phyloP scores from a whole-genome alignment of 202 grass and related monocot genomes.

The Carex sylvatica region DNA sequence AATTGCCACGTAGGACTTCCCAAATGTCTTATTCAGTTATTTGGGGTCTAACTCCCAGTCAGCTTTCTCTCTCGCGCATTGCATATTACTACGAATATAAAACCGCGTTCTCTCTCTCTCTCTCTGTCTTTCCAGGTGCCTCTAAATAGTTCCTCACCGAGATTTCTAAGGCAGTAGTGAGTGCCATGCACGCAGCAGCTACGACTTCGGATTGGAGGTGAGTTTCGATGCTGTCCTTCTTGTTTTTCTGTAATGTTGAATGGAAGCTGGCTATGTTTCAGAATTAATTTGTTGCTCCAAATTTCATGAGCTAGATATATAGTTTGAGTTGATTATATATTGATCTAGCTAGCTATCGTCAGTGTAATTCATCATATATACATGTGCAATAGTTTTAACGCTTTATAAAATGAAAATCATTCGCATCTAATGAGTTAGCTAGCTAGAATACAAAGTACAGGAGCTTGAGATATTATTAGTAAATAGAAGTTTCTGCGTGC shows the following conservation, averaged over 20 bases:
- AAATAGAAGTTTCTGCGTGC: neutral
- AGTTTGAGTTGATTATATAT: neutral
- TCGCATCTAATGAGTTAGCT: neutral
- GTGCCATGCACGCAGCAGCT: neutral
- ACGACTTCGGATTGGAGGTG: conserved; percentile 5
- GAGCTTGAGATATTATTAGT: neutral
- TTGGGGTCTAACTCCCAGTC: conserved; percentile 19
- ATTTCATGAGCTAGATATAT: neutral
- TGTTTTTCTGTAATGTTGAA: neutral
- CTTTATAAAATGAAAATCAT: neutral
- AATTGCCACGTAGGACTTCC: neutral
- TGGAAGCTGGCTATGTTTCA: neutral
- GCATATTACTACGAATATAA: conserved; percentile 16
- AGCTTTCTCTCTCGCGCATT: neutral
- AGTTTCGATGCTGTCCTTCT: neutral
- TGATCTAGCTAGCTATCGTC: neutral
- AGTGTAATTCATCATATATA: neutral
- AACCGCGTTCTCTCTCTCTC: neutral
- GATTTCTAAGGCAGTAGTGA: neutral
- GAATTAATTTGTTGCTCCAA: neutral
- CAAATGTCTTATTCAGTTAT: conserved; percentile 8
- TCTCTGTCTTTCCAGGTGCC: neutral
- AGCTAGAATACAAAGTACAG: neutral
- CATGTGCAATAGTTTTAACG: neutral
- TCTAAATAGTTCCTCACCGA: neutral